Evolutionary conservation across 208 protist species (phyloP).

Genomic region (Porcisia deanei): DNA sequence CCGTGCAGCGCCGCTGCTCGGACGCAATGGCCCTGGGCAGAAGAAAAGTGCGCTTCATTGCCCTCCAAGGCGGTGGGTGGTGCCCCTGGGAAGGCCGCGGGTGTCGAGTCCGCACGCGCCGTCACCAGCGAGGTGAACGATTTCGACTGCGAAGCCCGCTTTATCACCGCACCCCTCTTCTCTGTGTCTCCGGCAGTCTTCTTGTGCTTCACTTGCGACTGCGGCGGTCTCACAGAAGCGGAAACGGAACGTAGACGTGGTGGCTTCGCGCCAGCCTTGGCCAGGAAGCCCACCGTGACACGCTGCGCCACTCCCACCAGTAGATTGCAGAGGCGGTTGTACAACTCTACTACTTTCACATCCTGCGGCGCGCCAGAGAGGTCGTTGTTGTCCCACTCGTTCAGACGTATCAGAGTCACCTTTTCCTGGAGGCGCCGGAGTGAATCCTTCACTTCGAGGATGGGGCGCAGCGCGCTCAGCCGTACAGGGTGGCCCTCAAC

Average conservation of each 20-base stretch:
- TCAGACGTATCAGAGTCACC: conserved; percentile 45
- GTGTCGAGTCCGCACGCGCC: neutral
- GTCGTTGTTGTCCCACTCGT: conserved; percentile 59
- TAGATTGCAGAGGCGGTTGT: conserved; percentile 30
- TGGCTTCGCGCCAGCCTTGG: conserved; percentile 30
- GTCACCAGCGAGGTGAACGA: neutral
- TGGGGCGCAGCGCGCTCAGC: conserved; percentile 48
- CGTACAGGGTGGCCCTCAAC: conserved; percentile 23
- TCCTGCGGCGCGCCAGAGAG: conserved; percentile 57
- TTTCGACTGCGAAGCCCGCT: neutral
- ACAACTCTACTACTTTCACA: conserved; percentile 42
- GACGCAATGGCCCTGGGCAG: neutral
- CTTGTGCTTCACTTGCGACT: neutral
- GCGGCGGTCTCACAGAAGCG: conserved; percentile 6
- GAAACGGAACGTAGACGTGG: conserved; percentile 8
- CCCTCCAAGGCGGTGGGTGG: neutral
- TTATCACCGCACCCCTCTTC: neutral
- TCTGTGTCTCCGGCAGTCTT: neutral
- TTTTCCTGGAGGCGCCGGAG: conserved; percentile 30
- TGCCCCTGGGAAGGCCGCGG: neutral
- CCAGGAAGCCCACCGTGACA: conserved; percentile 61
- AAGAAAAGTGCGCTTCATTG: neutral
- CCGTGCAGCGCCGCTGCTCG: neutral
- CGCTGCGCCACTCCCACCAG: conserved; percentile 62
- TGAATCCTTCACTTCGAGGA: conserved; percentile 48